These are phyloP conservation scores for Musa balbisiana DNA, from an alignment of 202 grass and related monocot species.

Conservation along the genomic window DNA sequence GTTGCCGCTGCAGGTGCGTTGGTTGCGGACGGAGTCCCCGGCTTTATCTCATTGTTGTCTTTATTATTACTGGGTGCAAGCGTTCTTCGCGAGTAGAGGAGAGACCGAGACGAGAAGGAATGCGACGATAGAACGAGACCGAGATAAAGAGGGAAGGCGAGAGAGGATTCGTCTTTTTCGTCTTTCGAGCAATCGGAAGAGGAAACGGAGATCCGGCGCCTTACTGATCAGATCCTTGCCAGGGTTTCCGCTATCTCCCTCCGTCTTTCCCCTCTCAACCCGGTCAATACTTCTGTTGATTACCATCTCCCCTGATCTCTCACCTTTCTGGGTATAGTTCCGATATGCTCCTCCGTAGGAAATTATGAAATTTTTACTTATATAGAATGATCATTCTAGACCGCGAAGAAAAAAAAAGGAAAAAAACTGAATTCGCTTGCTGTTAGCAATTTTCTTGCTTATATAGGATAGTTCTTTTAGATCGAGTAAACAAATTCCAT, in stretches of 20 bases:
- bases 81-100: background rate
- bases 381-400: background rate
- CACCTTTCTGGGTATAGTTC: background rate
- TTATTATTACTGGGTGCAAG: background rate
- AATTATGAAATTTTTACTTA: background rate
- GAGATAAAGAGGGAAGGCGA: background rate
- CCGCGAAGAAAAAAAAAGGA: background rate
- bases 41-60: background rate
- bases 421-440: background rate
- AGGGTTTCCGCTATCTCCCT: constrained; percentile 1
- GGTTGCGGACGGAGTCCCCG: background rate
- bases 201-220: background rate
- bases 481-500: no score
- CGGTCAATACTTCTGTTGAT: background rate
- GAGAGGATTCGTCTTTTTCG: background rate
- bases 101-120: background rate
- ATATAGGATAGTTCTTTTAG: no score
- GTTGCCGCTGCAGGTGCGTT: no score
- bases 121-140: background rate
- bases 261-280: background rate
- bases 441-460: background rate
- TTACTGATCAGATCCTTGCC: background rate
- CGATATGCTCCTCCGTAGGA: background rate
- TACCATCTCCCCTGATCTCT: no score
- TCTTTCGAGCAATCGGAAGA: background rate